phyloP scores from a whole-genome alignment of 805 yeast genomes.

The Saccharomycopsis sp. region DNA sequence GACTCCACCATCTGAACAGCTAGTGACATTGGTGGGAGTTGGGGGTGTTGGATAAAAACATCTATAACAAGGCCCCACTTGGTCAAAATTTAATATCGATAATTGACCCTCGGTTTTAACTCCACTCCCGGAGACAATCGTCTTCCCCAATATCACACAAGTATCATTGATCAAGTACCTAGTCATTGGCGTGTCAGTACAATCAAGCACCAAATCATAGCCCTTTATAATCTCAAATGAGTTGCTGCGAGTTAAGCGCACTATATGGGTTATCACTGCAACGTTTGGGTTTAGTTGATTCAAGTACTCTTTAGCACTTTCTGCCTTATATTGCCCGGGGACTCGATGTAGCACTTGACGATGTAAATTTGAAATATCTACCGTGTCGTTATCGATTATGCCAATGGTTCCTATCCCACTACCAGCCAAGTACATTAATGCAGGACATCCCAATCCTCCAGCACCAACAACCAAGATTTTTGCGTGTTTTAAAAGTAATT shows the following conservation, averaged over 20 bases:
- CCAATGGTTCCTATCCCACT: conserved; percentile 86
- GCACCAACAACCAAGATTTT: conserved; percentile 82
- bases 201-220: conserved; percentile 80
- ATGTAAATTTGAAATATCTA: conserved; percentile 81
- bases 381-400: conserved; percentile 79
- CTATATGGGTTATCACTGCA: conserved; percentile 42
- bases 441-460: conserved; percentile 96
- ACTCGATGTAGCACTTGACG: conserved; percentile 80
- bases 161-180: conserved; percentile 84
- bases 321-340: conserved; percentile 69
- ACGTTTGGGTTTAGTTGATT: conserved; percentile 62
- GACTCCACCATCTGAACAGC: conserved; percentile 92
- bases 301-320: conserved; percentile 61
- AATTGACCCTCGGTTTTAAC: conserved; percentile 88
- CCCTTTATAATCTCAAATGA: conserved; percentile 53
- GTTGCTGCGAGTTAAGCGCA: conserved; percentile 45
- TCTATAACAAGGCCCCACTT: conserved; percentile 83
- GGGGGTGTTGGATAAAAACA: conserved; percentile 93
- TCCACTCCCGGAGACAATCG: conserved; percentile 90
- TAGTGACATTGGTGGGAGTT: conserved; percentile 67
- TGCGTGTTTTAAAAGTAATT: conserved; percentile 48
- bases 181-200: conserved; percentile 89
- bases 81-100: conserved; percentile 59
- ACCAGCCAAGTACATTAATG: conserved; percentile 73
- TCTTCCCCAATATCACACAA: conserved; percentile 57